Base-by-base conservation (phyloP, 805 yeast genomes). In the Helenozyma baotianmanensis region DNA sequence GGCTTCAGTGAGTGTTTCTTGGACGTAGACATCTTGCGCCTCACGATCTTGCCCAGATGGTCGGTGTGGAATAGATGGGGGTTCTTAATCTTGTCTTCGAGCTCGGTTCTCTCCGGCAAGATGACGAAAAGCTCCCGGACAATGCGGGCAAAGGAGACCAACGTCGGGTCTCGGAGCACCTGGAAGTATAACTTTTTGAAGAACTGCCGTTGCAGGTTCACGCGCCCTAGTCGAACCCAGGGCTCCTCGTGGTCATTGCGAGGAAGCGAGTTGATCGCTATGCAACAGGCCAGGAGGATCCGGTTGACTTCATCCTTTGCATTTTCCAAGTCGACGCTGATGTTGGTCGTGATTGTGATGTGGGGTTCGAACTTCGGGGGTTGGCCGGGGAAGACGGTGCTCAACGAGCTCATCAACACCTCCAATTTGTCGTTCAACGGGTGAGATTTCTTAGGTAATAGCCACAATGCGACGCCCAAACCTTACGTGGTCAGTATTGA, bases 301-400 rank as follows among this genome's bases (percentile, higher is more conserved):
- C 68, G 64, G 39, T 74, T 74, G 1, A 78, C 81, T 37, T 80
- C 85, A 10, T 73, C 74, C 25, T 69, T 68, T 12, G 56, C 40
- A 29, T 62, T 57, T 7, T 53, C 56, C 39, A 60, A 41, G 36
- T 64, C 58, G 17, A 80, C 60, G 2, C 56, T 61, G 21, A 84
- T 61, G 36, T 75, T 71, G n/a, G 86, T 70, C 2, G 87, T 76
- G 17, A 84, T 67, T 2, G 95, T 85, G 22, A 85, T 68, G 51
- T 84, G 95, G 3, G 95, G 95, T 40, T 76, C 82, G 46, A 83
- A 78, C 19, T 49, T 53, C 2, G 82, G 82, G 1, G 87, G 78
- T 35, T 56, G 69, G 32, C 78, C 81, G 9, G 83, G 82, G 48
- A 84, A 82, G n/a, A 82, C 60, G 1, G 89, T 80, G 26, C 72